Conservation (phyloP, 2,329 filamentous ascomycete species). For the Dactylellina haptotyla region DNA sequence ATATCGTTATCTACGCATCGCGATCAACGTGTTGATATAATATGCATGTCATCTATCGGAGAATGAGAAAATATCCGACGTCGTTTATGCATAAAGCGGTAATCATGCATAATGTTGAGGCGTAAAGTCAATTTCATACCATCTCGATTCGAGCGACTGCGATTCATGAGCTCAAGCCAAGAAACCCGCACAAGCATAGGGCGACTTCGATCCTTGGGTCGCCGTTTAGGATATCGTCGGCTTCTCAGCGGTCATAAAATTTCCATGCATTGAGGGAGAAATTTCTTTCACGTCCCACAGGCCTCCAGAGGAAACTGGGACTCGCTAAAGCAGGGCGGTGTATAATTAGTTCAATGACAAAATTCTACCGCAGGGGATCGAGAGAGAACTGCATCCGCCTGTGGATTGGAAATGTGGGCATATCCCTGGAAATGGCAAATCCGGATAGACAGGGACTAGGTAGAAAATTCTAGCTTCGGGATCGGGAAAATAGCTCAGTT, state of each 20-base stretch:
- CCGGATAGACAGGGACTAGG: conserved; percentile 23
- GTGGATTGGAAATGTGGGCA: background rate
- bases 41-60: too few relatives aligned
- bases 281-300: background rate
- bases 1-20: background rate
- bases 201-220: conserved; percentile 48
- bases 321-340: conserved; percentile 39
- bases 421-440: conserved; percentile 36
- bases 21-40: background rate
- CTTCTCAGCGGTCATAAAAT: conserved; percentile 9
- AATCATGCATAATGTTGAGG: too few relatives aligned
- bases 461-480: conserved; percentile 29
- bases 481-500: conserved; percentile 50
- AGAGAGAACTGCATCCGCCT: too few relatives aligned
- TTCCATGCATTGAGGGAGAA: conserved; percentile 14
- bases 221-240: conserved; percentile 52
- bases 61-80: too few relatives aligned
- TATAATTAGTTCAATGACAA: conserved; percentile 42
- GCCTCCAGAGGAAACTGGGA: conserved; percentile 29
- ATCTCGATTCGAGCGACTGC: background rate
- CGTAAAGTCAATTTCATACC: too few relatives aligned
- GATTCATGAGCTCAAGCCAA: conserved; percentile 30
- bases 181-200: conserved; percentile 8
- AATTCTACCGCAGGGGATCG: conserved; percentile 23
- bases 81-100: background rate